Evolutionary conservation across 768 basidiomycete genomes (phyloP), one percentile per base, ranked within the genome.

Genomic region (Coprinellus micaceus): DNA sequence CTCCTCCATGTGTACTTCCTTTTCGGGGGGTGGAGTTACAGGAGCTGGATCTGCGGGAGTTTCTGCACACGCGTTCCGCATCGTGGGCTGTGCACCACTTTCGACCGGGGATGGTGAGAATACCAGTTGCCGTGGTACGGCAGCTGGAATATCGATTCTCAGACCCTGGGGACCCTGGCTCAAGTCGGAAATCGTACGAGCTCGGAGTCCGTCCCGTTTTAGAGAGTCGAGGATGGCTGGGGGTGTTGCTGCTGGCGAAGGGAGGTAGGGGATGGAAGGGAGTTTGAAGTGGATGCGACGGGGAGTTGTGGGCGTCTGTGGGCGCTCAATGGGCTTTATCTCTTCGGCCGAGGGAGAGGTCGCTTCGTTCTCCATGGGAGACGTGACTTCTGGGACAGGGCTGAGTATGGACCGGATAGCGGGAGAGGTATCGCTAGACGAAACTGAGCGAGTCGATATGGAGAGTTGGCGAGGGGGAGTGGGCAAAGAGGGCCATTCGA

Each of bases 221-320:
- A 54, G 53, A 4, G 53, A 56, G 30, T 56, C 54, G 22, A 56
- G 41, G n/a, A 49, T 21, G 28, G 28, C 47, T 28, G 47, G 47
- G 15, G 47, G 47, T 17, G 47, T 49, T 7, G 47, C 15, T 10
- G 47, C 47, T 26, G 47, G 47, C 17, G 47, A 49, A 28, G 47
- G 47, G 15, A 49, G 47, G 47, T 49, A 49, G 13, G 10, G 47
- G 6, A 11, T 49, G n/a, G n/a, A n/a, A n/a, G n/a, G n/a, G n/a
- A n/a, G n/a, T n/a, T n/a, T n/a, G n/a, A n/a, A n/a, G n/a, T n/a
- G n/a, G 2, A 17, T 28, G 47, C 19, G 24, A 4, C 19, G 24
- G 13, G 44, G 6, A 7, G 24, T 13, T 25, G 24, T 19, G 19
- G 44, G 44, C n/a, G 44, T 46, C 44, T 24, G 25, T 49, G 47